Evolutionary conservation across 2,329 filamentous ascomycete genomes (phyloP), one percentile per base, ranked within the genome.

Genomic region (Claviceps cyperi): DNA sequence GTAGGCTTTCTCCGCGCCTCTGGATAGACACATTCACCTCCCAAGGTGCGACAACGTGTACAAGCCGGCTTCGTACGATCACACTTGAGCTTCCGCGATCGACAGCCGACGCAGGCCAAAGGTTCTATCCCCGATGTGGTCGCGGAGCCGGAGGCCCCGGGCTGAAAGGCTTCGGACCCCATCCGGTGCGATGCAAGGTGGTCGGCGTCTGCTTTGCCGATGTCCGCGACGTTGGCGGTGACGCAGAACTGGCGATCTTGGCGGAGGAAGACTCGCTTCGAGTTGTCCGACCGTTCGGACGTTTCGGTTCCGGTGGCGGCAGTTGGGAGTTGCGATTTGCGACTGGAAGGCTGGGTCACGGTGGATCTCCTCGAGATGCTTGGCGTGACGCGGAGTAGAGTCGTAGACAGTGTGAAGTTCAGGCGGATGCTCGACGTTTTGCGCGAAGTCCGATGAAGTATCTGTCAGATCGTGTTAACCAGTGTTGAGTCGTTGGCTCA

Each of bases 1-100:
- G 87, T 85, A 50, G 87, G 86, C 70, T 94, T 95, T 68, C 87
- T 83, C 60, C 89, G 77, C 50, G 89, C 85, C 67, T 94, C 87
- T 53, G 94, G 90, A 65, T 94, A 96, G 50, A 85, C 76, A 66
- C 91, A 96, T 49, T 86, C 82, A 9, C 43, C 24, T 62, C 80
- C 77, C 45, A 90, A 68, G 56, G 85, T 79, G 49, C 78, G 72
- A 65, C 91, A 96, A 19, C 89, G 90, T 41, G 80, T 78, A 60
- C 91, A 96, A 24, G 80, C 78, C 15, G 89, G 89, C 60, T 81
- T 85, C 45, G 71, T 73, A 32, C 89, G 84, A 66, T 96, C 89
- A 68, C 90, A 96, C 66, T 85, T 84, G 58, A 95, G 71, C 68
- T 96, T 96, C 58, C 89, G 76, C 60, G 83, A 83, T 56, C 90